Conservation (phyloP, 768 basidiomycete species). For the Boletus fagicola region DNA sequence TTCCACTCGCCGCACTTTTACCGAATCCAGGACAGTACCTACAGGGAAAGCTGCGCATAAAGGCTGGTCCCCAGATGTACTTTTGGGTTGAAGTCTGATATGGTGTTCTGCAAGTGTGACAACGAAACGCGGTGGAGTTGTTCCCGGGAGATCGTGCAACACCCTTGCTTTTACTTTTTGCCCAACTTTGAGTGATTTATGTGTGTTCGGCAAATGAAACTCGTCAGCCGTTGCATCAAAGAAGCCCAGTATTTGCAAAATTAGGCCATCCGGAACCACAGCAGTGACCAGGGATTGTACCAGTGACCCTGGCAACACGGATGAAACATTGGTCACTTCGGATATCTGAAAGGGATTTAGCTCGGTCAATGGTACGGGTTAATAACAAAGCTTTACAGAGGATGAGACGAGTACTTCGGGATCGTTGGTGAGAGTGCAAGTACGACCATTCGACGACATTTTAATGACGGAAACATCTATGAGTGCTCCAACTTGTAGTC, state of each 20-base stretch:
- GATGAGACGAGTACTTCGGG: conserved; percentile 47
- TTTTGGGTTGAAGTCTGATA: conserved; percentile 49
- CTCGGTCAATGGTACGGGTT: background rate
- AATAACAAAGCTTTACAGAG: conserved; percentile 43
- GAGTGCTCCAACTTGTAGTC: conserved; percentile 63
- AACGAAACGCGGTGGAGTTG: conserved; percentile 80
- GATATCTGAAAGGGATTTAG: conserved; percentile 47
- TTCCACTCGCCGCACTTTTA: conserved; percentile 73
- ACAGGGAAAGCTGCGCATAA: conserved; percentile 66
- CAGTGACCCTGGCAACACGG: conserved; percentile 82
- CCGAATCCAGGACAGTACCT: conserved; percentile 68
- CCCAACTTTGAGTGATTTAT: conserved; percentile 55
- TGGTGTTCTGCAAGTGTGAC: conserved; percentile 75
- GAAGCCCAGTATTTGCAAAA: conserved; percentile 86
- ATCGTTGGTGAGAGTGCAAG: conserved; percentile 66
- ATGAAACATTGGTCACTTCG: conserved; percentile 75
- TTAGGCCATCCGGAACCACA: conserved; percentile 69
- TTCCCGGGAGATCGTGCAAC: conserved; percentile 69
- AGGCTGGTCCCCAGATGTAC: conserved; percentile 24
- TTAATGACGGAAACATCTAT: conserved; percentile 65
- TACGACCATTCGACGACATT: conserved; percentile 74
- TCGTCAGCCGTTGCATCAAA: conserved; percentile 89
- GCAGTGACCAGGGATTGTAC: conserved; percentile 83
- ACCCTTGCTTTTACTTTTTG: conserved; percentile 82
- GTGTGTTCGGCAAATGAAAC: conserved; percentile 59